A percentile compares a stretch with the other conserved stretches of the same genome.
Evolutionary conservation across 2,329 filamentous ascomycete genomes (phyloP).

Genomic region (Fusarium palustre): DNA sequence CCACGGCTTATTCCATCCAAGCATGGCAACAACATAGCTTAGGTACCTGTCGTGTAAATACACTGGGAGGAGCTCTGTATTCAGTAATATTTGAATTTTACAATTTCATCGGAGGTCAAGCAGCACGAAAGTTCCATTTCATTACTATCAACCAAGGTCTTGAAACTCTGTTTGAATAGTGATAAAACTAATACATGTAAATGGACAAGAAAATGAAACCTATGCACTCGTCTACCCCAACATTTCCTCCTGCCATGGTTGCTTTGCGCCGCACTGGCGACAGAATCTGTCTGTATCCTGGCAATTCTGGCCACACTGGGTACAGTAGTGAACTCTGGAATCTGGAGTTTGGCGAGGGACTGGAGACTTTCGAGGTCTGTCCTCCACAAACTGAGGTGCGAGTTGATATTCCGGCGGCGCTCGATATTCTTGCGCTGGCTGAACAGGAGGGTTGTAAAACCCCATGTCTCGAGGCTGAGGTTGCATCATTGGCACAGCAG

Average conservation of each 20-base stretch:
- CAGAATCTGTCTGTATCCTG: not conserved
- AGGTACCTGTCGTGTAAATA: no score
- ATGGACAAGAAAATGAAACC: no score
- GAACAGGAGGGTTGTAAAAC: not conserved
- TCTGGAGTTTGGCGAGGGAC: not conserved
- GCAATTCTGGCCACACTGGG: not conserved
- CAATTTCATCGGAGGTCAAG: no score
- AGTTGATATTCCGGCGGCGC: not conserved
- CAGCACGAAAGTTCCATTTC: no score
- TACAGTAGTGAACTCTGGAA: not conserved
- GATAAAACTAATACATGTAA: no score
- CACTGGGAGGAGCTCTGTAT: no score
- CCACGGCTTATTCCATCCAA: not conserved
- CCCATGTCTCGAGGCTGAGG: not conserved
- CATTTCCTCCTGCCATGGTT: not conserved
- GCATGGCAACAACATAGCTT: no score
- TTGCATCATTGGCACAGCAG: not conserved
- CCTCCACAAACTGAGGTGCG: not conserved
- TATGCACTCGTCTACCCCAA: no score
- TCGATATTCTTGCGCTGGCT: not conserved
- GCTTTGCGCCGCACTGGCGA: slow-evolving; percentile 2
- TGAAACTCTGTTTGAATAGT: no score
- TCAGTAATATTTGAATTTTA: no score
- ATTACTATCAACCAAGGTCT: no score
- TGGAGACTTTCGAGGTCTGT: not conserved